Base-by-base conservation (phyloP, 441 rosid species). In the Arabidopsis hybrid region DNA sequence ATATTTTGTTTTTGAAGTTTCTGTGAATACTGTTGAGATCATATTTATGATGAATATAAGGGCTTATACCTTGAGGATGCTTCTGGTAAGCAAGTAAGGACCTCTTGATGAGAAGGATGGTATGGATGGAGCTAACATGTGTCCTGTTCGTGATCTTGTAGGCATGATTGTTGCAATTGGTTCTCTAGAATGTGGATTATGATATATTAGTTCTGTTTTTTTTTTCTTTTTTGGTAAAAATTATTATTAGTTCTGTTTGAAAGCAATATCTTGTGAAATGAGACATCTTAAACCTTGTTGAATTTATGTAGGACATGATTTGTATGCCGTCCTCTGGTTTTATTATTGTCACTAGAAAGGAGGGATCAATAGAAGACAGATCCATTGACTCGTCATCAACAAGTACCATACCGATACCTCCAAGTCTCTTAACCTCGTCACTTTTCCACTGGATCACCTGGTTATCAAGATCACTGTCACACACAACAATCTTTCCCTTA, bases 51-150 rank as follows among this genome's bases (percentile, higher is more conserved):
- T 59, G 65, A 46, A 14, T 14, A 3, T 4, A 10, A 17, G 12
- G 16, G 65, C 42, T 31, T 40, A 42, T 56, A 75, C 97, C 96
- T 88, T 90, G 77, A 90, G 86, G 76, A 92, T 78, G 79, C 87
- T 87, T 81, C 67, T 84, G 47, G 90, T 69, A 51, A 77, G 31
- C 34, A 71, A 59, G 57, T 85, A 81, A 73, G 96, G 97, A 12
- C 97, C 93, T 78, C 95, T 81, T 1, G 95, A 55, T 42, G 95
- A 90, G 79, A 92, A 92, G 61, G 83, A 82, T 34, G 92, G 87
- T 40, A 88, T 71, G 7, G 59, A 55, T n/a, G 96, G 97, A 6
- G 96, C 93, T 14, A 89, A 85, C 53, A 70, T 73, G 62, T 87
- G 84, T 21, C 85, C 71, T 26, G 78, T 72, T 56, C 60, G 83